Evolutionary conservation across 768 basidiomycete genomes (phyloP).

Genomic region (Chalciporus pseudorubinellus): DNA sequence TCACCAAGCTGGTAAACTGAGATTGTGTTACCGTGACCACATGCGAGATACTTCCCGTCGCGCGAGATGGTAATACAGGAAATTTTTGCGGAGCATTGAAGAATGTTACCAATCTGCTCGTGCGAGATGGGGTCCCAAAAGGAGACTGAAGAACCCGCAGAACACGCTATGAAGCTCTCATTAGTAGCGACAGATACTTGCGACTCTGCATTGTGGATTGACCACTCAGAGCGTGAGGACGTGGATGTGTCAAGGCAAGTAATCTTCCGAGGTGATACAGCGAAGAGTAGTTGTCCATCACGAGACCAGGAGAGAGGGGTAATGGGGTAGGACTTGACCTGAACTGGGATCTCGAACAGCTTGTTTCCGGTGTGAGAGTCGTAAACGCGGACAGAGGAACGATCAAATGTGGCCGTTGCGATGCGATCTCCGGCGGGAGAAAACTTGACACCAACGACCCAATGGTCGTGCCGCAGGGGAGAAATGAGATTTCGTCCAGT

Average conservation of each 20-base stretch:
- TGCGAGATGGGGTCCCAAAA: not conserved
- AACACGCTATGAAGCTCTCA: not conserved
- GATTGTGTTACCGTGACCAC: not conserved
- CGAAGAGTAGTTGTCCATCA: not conserved
- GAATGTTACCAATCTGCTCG: not conserved
- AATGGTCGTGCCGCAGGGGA: no score
- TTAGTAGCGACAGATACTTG: not conserved
- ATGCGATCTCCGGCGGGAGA: no score
- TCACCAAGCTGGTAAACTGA: not conserved
- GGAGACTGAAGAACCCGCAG: not conserved
- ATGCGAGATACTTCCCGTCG: not conserved
- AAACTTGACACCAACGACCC: no score
- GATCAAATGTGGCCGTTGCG: no score
- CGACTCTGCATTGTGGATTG: not conserved
- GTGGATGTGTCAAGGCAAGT: not conserved
- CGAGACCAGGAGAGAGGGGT: not conserved
- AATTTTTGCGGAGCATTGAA: not conserved
- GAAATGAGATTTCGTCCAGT: no score
- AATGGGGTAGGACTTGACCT: not conserved
- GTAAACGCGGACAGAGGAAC: no score
- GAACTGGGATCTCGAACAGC: not conserved
- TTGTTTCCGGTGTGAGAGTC: conserved; percentile 1
- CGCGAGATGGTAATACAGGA: not conserved
- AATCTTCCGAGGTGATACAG: not conserved
- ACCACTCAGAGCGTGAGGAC: not conserved